Percentiles rank a stretch among this genome's conserved stretches.
These are phyloP conservation scores for Beta corolliflora DNA, from an alignment of 179 eudicot genomes.

Conservation along the genomic window DNA sequence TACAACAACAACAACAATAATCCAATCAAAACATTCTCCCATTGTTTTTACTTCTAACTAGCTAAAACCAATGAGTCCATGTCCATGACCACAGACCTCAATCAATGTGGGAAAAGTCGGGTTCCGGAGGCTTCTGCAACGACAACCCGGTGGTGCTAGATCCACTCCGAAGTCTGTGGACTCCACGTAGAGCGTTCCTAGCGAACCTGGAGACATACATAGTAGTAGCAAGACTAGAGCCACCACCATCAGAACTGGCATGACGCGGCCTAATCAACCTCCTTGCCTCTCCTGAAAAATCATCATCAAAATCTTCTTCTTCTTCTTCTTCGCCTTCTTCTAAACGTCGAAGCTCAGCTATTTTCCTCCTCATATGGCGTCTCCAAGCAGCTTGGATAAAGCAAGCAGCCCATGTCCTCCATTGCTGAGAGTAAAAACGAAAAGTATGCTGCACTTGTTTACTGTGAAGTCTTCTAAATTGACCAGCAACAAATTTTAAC, in stretches of 20 bases:
- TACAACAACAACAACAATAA: neutral
- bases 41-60: neutral
- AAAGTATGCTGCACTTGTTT: constrained; percentile 59
- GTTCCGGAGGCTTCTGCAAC: constrained; percentile 59
- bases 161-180: constrained; percentile 46
- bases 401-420: constrained; percentile 81
- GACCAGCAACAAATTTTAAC: constrained; percentile 50
- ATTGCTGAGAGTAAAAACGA: constrained; percentile 68
- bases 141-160: constrained; percentile 32
- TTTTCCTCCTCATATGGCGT: constrained; percentile 48
- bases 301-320: constrained; percentile 26
- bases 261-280: constrained; percentile 20
- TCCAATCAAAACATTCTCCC: neutral
- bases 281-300: constrained; percentile 2
- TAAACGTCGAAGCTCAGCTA: constrained; percentile 40
- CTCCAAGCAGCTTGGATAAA: constrained; percentile 85
- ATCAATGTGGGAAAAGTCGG: constrained; percentile 45
- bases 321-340: constrained; percentile 35
- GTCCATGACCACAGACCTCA: constrained; percentile 18
- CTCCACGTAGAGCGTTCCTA: constrained; percentile 55
- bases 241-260: constrained; percentile 3
- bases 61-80: neutral
- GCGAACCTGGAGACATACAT: constrained; percentile 61
- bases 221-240: constrained; percentile 45
- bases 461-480: constrained; percentile 56